Percentiles rank a stretch among this genome's conserved stretches.
Conservation (phyloP, 2,329 filamentous ascomycete species). For the Sporothrix humicola region DNA sequence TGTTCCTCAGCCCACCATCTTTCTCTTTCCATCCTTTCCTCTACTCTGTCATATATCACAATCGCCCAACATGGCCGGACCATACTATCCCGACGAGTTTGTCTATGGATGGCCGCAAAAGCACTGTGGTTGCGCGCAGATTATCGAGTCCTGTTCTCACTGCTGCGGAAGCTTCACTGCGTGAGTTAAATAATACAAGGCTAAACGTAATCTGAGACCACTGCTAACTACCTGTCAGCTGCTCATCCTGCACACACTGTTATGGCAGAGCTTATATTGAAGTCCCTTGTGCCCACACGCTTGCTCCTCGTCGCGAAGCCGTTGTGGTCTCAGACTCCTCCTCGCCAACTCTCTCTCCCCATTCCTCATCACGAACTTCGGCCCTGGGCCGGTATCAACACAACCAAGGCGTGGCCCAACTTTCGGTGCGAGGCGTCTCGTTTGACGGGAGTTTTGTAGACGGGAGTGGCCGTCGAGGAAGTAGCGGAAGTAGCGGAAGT, state of each 20-base stretch:
- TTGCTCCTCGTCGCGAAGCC: background rate
- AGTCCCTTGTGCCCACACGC: constrained; percentile 30
- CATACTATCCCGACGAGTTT: constrained; percentile 33
- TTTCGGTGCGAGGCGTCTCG: background rate
- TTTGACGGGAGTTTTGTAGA: background rate
- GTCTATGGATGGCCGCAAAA: constrained; percentile 36
- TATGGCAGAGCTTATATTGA: constrained; percentile 34
- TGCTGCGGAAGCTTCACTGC: constrained; percentile 37
- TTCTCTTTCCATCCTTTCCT: background rate
- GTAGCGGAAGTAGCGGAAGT: background rate
- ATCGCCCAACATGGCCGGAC: constrained; percentile 18
- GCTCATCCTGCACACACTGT: constrained; percentile 34
- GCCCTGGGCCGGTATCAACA: background rate
- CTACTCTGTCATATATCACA: background rate
- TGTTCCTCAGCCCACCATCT: background rate
- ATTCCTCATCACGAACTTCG: background rate
- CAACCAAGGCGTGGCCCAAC: background rate
- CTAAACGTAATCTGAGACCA: background rate
- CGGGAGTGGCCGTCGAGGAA: background rate
- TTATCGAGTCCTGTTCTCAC: constrained; percentile 35
- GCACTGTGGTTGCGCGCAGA: constrained; percentile 35
- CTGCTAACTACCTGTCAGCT: constrained; percentile 2
- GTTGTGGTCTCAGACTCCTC: background rate
- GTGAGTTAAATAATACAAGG: constrained; percentile 25
- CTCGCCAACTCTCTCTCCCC: background rate